A percentile compares a stretch with the other conserved stretches of the same genome.
Evolutionary conservation across 768 basidiomycete species (phyloP).

Genomic region (Leccinum disarticulatum): DNA sequence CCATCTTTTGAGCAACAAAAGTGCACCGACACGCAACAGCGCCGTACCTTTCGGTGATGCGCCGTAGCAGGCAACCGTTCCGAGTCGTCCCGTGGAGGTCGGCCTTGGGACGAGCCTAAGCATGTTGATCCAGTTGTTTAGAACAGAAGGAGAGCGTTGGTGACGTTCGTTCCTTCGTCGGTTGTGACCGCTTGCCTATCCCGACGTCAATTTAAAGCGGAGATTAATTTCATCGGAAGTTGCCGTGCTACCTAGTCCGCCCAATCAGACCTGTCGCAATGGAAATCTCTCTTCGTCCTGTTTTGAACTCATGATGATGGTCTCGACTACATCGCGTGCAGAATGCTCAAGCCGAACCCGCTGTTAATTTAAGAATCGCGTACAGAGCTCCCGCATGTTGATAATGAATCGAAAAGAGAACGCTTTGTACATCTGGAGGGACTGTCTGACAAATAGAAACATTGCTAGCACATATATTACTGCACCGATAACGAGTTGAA

Average conservation of each 20-base stretch:
- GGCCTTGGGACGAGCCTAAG: constrained; percentile 71
- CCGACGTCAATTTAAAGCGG: constrained; percentile 21
- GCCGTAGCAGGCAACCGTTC: constrained; percentile 51
- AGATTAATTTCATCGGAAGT: constrained; percentile 17
- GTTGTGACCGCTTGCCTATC: constrained; percentile 27
- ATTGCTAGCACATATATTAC: no score
- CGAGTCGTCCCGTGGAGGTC: constrained; percentile 67
- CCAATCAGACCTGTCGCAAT: no score
- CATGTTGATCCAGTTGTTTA: constrained; percentile 40
- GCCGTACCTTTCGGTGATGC: constrained; percentile 38
- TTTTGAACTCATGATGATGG: background rate
- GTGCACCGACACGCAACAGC: background rate
- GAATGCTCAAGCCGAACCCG: background rate
- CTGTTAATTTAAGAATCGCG: background rate
- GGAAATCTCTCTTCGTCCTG: no score
- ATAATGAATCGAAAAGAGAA: background rate
- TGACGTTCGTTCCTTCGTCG: constrained; percentile 1
- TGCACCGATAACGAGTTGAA: no score
- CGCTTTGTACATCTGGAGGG: no score
- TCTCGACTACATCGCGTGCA: background rate
- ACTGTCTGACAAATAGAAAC: no score
- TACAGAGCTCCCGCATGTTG: background rate
- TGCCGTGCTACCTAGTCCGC: constrained; percentile 3
- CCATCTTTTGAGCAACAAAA: constrained; percentile 4
- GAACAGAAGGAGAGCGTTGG: constrained; percentile 13